Evolutionary conservation across 352 stramenopile species (phyloP), one percentile per base, ranked within the genome.

Genomic region (Phytophthora constricta): DNA sequence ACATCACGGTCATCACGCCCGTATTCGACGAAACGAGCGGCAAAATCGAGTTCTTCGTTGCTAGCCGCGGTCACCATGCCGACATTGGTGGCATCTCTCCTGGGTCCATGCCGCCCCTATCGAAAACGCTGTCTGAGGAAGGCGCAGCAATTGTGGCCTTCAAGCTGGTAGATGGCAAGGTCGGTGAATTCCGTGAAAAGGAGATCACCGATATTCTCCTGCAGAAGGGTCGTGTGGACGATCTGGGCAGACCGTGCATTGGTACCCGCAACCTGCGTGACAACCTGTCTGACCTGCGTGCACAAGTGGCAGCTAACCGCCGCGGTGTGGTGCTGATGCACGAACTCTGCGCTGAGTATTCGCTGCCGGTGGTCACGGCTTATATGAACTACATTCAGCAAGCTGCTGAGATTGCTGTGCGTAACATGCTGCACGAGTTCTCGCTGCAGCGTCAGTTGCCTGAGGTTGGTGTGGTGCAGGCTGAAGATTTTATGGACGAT

Each of bases 1-100:
- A 99, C 73, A 99, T 99, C 65, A 99, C 97, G 5, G 98, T 99
- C 4, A 99, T 99, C 57, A 99, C 98, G n/a, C 98, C 98, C 27
- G 97, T 99, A 2, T 99, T 99, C 76, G 84, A 97, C 58, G 81
- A 96, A 54, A 77, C 76, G 20, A 86, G 76, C 11, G 77, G 92
- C 26, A 85, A 96, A 48, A 98, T 99, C 45, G 90, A 98, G 42
- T 99, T 99, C 68, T 99, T 99, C 70, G 97, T 99, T 7, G 98
- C 98, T 5, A 99, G 94, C 60, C 87, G 97, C 41, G 98, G 98
- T 34, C 98, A 99, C 74, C 98, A 99, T 74, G 95, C 95, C 16
- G 98, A 99, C 70, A 98, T 99, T 61, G 97, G 98, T 48, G 98
- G 98, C 20, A 99, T 99, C 54, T 92, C 96, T 2, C 97, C 97